Evolutionary conservation across 257 asterid genomes (phyloP).

Genomic region (Solanum commersonii): DNA sequence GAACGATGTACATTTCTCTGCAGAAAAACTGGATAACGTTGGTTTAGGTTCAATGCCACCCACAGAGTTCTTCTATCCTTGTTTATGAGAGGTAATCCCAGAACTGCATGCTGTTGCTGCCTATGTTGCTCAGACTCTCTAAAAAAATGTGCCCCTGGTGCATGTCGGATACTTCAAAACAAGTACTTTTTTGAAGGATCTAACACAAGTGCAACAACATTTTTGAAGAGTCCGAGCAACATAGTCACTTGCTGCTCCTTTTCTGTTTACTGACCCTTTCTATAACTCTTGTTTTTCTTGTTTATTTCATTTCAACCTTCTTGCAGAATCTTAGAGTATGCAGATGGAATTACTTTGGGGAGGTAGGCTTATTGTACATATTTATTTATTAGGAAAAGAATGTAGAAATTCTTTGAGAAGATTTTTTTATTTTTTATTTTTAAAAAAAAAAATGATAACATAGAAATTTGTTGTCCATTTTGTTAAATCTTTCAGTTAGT

Average conservation of each 20-base stretch:
- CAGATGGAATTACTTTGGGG: conserved; percentile 1
- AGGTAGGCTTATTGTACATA: conserved; percentile 21
- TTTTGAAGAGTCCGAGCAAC: neutral
- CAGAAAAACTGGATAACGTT: neutral
- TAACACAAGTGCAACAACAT: neutral
- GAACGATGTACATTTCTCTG: neutral
- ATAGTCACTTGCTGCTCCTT: neutral
- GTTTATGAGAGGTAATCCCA: neutral
- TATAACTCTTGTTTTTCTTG: neutral
- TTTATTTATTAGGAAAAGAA: conserved; percentile 12
- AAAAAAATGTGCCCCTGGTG: neutral
- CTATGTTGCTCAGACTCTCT: neutral
- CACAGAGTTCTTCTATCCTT: neutral
- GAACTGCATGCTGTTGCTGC: neutral
- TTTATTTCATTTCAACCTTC: neutral
- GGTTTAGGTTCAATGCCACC: neutral
- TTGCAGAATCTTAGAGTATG: conserved; percentile 16
- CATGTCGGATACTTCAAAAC: neutral
- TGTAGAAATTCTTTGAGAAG: conserved; percentile 1
- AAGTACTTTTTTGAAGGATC: neutral
- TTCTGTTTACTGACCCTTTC: neutral
- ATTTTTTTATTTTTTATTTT: neutral
- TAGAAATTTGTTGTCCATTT: neutral
- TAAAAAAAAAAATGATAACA: neutral
- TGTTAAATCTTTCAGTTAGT: neutral